phyloP scores from a whole-genome alignment of 2,329 filamentous ascomycete genomes.

The Paradendryphiella salina region DNA sequence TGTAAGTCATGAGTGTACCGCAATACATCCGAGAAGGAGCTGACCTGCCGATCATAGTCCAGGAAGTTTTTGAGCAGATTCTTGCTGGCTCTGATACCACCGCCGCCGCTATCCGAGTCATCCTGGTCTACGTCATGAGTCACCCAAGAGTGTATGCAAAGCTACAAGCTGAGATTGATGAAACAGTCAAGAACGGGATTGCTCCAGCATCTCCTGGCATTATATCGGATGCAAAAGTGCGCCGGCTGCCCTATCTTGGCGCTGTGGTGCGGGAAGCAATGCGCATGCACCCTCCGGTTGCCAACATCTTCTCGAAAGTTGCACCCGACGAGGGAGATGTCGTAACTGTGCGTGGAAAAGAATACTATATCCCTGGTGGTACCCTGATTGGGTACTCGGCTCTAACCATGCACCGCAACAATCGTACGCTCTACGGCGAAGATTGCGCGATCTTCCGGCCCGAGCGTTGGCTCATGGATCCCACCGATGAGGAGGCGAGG shows the following conservation, averaged over 20 bases:
- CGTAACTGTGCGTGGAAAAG: conserved; percentile 33
- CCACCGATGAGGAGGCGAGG: conserved; percentile 22
- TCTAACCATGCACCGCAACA: conserved; percentile 40
- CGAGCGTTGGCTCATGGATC: conserved; percentile 53
- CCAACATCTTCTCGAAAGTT: conserved; percentile 39
- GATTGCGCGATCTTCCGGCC: conserved; percentile 55
- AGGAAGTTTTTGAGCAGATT: conserved; percentile 52
- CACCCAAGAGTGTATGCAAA: conserved; percentile 52
- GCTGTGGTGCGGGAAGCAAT: conserved; percentile 55
- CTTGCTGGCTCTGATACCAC: conserved; percentile 63
- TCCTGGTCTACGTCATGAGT: conserved; percentile 58
- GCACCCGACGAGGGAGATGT: conserved; percentile 40
- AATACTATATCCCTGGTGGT: conserved; percentile 42
- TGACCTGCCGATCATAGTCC: conserved; percentile 30
- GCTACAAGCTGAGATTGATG: conserved; percentile 54
- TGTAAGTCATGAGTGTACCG: conserved; percentile 4
- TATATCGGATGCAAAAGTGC: conserved; percentile 54
- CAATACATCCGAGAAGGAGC: neutral
- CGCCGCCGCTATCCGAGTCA: conserved; percentile 58
- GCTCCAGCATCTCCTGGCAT: conserved; percentile 41
- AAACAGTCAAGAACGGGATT: conserved; percentile 45
- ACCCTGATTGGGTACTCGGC: conserved; percentile 42
- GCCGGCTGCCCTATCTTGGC: conserved; percentile 50
- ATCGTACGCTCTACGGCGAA: conserved; percentile 36
- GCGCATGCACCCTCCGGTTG: conserved; percentile 50